These are phyloP conservation scores for Trichoderma hamatum DNA, from an alignment of 2,329 filamentous ascomycete genomes.

Conservation along the genomic window DNA sequence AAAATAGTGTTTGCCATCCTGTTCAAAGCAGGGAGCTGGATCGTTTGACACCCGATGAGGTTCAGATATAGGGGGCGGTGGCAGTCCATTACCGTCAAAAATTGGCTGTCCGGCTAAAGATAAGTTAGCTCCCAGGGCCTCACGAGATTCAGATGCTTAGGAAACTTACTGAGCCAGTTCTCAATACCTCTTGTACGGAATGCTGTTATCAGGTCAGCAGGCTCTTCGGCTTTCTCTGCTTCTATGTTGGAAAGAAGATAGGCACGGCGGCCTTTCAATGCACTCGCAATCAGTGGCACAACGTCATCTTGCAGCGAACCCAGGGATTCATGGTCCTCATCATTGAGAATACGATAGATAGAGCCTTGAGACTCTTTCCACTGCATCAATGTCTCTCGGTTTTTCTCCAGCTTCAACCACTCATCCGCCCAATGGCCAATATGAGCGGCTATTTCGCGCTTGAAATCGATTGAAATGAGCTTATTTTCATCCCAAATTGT, in stretches of 20 bases:
- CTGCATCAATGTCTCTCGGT: constrained; percentile 38
- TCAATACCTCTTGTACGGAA: constrained; percentile 36
- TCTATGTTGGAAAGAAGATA: constrained; percentile 32
- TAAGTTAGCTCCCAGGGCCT: constrained; percentile 26
- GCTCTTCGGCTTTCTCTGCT: constrained; percentile 26
- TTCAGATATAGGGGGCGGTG: constrained; percentile 33
- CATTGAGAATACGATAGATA: constrained; percentile 36
- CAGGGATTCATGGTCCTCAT: constrained; percentile 36
- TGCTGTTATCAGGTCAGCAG: constrained; percentile 36
- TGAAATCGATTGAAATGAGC: constrained; percentile 37
- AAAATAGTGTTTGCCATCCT: constrained; percentile 35
- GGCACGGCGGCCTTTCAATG: constrained; percentile 40
- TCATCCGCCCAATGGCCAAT: constrained; percentile 43
- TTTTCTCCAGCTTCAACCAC: constrained; percentile 40
- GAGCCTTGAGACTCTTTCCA: constrained; percentile 37
- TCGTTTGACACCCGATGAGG: constrained; percentile 25
- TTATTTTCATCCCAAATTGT: constrained; percentile 47
- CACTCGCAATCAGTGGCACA: constrained; percentile 38
- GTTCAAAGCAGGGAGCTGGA: constrained; percentile 26
- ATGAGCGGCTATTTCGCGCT: constrained; percentile 34
- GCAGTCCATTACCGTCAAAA: constrained; percentile 37
- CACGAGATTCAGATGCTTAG: background rate
- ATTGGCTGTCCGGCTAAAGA: constrained; percentile 37
- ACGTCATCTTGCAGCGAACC: constrained; percentile 38
- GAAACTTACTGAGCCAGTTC: constrained; percentile 44